These are phyloP conservation scores for Apiospora koreana DNA, from an alignment of 2,329 filamentous ascomycete species.

Conservation along the genomic window DNA sequence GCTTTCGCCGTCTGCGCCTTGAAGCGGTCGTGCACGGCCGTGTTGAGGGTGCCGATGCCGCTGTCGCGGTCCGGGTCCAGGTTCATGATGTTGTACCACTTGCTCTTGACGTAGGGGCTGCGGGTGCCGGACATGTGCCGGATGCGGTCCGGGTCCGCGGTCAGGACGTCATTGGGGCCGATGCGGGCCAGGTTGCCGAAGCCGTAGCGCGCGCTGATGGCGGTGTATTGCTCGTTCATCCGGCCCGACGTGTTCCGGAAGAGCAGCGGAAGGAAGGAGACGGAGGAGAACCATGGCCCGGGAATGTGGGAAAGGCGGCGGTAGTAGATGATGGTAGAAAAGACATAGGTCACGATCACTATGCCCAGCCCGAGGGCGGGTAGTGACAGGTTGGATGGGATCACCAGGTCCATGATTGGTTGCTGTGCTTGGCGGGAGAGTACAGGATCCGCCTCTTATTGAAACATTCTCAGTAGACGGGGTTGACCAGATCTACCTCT, in stretches of 20 bases:
- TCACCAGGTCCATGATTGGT: not conserved
- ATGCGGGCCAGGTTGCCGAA: constrained; percentile 25
- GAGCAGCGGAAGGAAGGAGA: constrained; percentile 21
- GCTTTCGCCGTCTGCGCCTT: constrained; percentile 22
- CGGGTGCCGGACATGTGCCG: constrained; percentile 21
- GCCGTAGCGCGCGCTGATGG: constrained; percentile 18
- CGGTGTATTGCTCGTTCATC: constrained; percentile 11
- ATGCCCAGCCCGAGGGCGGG: not conserved
- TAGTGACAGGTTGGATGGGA: not conserved
- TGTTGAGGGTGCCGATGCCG: constrained; percentile 19
- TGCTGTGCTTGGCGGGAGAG: not conserved
- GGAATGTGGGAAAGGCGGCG: constrained; percentile 23
- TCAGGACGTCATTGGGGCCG: constrained; percentile 26
- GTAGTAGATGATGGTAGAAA: constrained; percentile 18
- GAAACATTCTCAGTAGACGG: not conserved
- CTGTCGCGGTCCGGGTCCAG: constrained; percentile 20
- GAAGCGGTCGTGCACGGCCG: constrained; percentile 21
- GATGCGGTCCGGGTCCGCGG: constrained; percentile 24
- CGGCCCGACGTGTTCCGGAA: constrained; percentile 7
- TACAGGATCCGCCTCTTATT: not conserved
- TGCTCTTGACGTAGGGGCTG: constrained; percentile 20
- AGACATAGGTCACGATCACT: constrained; percentile 12
- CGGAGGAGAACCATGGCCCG: constrained; percentile 21
- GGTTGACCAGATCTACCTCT: not conserved
- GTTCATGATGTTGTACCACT: constrained; percentile 20